phyloP scores from a whole-genome alignment of 257 asterid species.

The Solanum okadae region DNA sequence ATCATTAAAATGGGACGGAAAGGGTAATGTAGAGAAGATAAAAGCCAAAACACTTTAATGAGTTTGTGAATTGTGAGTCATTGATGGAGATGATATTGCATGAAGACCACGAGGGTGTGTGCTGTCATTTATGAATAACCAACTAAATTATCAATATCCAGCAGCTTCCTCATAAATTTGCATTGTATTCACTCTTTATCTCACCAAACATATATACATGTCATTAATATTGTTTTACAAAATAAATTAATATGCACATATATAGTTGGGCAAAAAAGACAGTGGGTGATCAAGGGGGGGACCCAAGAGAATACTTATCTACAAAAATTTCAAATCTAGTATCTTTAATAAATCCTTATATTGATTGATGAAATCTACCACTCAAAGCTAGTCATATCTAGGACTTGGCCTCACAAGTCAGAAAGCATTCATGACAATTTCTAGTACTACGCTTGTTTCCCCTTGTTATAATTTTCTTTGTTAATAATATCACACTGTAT shows the following conservation, averaged over 20 bases:
- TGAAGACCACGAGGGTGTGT: neutral
- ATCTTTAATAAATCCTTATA: neutral
- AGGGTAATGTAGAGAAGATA: neutral
- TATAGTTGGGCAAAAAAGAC: neutral
- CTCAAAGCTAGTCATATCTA: neutral
- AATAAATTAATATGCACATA: neutral
- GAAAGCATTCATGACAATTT: neutral
- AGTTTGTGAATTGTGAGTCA: neutral
- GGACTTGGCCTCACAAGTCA: neutral
- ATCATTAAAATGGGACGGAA: neutral
- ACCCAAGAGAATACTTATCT: neutral
- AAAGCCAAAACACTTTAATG: neutral
- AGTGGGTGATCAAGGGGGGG: neutral
- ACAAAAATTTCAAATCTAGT: neutral
- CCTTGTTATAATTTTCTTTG: neutral
- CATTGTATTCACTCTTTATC: neutral
- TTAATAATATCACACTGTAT: neutral
- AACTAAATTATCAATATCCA: neutral
- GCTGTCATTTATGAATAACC: neutral
- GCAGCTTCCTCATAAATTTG: neutral
- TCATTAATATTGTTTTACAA: neutral
- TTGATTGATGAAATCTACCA: neutral
- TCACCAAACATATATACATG: neutral
- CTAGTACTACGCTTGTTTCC: neutral
- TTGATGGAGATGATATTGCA: neutral